A percentile compares a stretch with the other conserved stretches of the same genome.
Evolutionary conservation across 2,329 filamentous ascomycete species (phyloP).

Genomic region (Xylogone sp.): DNA sequence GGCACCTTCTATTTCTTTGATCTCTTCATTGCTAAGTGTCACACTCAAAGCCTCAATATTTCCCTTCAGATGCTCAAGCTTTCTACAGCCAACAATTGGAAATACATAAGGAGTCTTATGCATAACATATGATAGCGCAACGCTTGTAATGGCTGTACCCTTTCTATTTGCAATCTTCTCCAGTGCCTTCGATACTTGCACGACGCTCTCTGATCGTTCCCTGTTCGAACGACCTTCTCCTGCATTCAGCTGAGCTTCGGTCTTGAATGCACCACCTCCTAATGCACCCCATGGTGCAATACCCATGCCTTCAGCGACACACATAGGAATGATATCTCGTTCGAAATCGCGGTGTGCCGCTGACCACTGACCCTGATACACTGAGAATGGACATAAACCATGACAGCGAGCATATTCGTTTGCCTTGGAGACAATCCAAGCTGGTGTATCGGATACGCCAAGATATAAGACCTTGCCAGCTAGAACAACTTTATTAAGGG

Average conservation of each 20-base stretch:
- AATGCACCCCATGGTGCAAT: conserved; percentile 48
- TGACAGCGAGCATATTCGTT: conserved; percentile 35
- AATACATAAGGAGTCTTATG: conserved; percentile 52
- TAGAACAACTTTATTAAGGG: conserved; percentile 53
- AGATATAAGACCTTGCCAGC: conserved; percentile 62
- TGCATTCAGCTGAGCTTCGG: conserved; percentile 29
- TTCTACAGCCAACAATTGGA: conserved; percentile 53
- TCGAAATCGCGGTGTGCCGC: conserved; percentile 58
- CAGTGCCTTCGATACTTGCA: conserved; percentile 44
- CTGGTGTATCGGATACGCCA: conserved; percentile 62
- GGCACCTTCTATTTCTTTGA: conserved; percentile 48
- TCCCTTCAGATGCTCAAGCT: conserved; percentile 50
- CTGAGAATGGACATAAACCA: conserved; percentile 58
- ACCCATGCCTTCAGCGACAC: conserved; percentile 50
- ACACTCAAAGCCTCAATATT: conserved; percentile 51
- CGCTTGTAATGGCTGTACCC: conserved; percentile 43
- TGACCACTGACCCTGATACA: conserved; percentile 63
- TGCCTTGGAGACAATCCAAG: conserved; percentile 51
- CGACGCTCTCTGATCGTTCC: conserved; percentile 30
- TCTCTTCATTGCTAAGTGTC: conserved; percentile 45
- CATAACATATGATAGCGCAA: conserved; percentile 55
- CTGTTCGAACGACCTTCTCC: conserved; percentile 14
- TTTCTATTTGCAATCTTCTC: conserved; percentile 51
- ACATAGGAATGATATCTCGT: conserved; percentile 55
- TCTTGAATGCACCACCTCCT: conserved; percentile 42